Evolutionary conservation across 176 grass and related monocot genomes (phyloP).

Genomic region (Hyparrhenia diplandra): DNA sequence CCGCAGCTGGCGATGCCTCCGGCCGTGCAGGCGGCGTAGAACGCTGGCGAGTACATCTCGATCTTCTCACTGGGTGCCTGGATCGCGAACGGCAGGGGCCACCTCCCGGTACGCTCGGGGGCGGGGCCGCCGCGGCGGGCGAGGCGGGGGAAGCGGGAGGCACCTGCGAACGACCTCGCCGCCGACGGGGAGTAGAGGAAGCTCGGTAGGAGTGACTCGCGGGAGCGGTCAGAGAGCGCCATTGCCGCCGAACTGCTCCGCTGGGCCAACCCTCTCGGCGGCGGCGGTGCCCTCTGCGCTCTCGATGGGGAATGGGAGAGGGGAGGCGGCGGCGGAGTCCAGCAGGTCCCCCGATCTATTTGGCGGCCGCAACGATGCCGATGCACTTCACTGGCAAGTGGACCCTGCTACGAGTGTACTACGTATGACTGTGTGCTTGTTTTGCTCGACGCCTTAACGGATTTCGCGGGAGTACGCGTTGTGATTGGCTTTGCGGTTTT

Average conservation of each 20-base stretch:
- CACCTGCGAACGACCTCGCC: slow-evolving; percentile 15
- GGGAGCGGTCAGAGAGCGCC: slow-evolving; percentile 46
- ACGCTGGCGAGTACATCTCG: slow-evolving; percentile 74
- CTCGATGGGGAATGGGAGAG: background rate
- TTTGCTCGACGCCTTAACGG: no score
- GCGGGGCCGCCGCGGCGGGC: background rate
- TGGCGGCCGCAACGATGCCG: background rate
- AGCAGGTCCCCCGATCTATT: background rate
- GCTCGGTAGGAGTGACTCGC: slow-evolving; percentile 49
- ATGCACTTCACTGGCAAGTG: background rate
- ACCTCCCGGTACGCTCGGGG: slow-evolving; percentile 6
- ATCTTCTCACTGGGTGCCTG: slow-evolving; percentile 53
- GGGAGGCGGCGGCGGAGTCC: background rate
- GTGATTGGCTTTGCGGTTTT: no score
- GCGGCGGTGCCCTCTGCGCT: slow-evolving; percentile 1
- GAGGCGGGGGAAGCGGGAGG: slow-evolving; percentile 19
- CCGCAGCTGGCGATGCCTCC: slow-evolving; percentile 88
- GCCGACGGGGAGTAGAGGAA: slow-evolving; percentile 51
- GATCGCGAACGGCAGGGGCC: slow-evolving; percentile 1
- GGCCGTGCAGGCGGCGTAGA: slow-evolving; percentile 86
- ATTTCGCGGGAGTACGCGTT: no score
- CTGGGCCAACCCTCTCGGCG: background rate
- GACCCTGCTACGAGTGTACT: background rate
- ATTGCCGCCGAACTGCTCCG: slow-evolving; percentile 26
- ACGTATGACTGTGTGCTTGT: no score